Conservation (phyloP, 2,329 filamentous ascomycete species). For the Sporothrix schenckii region DNA sequence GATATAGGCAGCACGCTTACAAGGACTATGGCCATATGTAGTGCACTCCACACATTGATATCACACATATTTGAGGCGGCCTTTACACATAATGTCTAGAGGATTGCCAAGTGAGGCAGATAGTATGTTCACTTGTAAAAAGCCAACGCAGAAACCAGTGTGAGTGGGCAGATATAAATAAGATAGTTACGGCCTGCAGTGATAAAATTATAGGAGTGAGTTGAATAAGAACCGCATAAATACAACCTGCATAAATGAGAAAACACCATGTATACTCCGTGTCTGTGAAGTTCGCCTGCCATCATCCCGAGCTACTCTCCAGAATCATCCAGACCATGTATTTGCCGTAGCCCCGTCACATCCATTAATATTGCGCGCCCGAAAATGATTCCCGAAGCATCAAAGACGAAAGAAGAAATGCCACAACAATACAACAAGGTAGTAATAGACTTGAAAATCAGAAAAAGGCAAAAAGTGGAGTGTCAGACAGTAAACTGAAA, state of each 20-base stretch:
- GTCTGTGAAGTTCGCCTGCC: neutral
- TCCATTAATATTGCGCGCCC: constrained; percentile 2
- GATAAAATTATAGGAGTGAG: neutral
- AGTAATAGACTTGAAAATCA: neutral
- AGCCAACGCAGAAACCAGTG: neutral
- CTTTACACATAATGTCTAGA: neutral
- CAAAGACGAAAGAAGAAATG: neutral
- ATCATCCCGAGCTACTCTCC: neutral
- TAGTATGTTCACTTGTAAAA: neutral
- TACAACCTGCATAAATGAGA: neutral
- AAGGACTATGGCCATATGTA: neutral
- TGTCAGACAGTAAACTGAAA: neutral
- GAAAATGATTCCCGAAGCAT: neutral
- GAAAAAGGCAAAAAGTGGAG: neutral
- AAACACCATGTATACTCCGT: neutral
- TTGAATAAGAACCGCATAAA: neutral
- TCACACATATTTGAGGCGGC: neutral
- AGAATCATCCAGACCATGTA: too few relatives aligned
- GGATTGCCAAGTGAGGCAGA: neutral
- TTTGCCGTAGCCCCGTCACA: neutral
- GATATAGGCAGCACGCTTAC: too few relatives aligned
- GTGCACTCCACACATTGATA: neutral
- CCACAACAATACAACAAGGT: constrained; percentile 8
- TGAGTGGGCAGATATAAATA: neutral
- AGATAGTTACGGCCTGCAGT: neutral